Conservation (phyloP, 805 yeast species). For the Myxozyma vanderwaltii region DNA sequence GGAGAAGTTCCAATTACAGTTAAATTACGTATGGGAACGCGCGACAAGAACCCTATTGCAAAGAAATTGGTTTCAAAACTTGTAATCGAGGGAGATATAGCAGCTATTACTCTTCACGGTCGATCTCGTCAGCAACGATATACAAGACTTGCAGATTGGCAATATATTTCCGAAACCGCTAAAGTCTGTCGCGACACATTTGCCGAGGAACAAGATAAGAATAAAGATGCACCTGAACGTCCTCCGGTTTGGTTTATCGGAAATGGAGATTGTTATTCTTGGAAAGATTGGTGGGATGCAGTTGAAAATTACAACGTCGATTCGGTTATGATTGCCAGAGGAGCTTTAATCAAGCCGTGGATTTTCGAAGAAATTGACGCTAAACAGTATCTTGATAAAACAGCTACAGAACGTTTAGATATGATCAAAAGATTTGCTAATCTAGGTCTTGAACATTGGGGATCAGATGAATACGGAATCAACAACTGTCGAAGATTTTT, state of each 20-base stretch:
- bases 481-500: slow-evolving; percentile 82
- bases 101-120: slow-evolving; percentile 93
- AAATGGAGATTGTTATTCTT: slow-evolving; percentile 88
- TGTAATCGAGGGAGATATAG: slow-evolving; percentile 76
- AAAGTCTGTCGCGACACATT: slow-evolving; percentile 60
- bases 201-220: slow-evolving; percentile 14
- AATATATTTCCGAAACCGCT: slow-evolving; percentile 76
- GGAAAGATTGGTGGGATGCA: slow-evolving; percentile 84
- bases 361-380: slow-evolving; percentile 93
- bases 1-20: slow-evolving; percentile 92
- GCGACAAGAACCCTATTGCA: slow-evolving; percentile 87
- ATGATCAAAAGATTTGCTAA: slow-evolving; percentile 68
- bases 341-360: slow-evolving; percentile 98
- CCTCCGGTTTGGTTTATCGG: slow-evolving; percentile 81
- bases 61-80: slow-evolving; percentile 68
- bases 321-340: slow-evolving; percentile 96
- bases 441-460: slow-evolving; percentile 95
- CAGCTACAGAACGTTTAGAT: slow-evolving; percentile 85
- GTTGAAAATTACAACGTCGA: slow-evolving; percentile 71
- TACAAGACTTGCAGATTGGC: slow-evolving; percentile 91
- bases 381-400: slow-evolving; percentile 85
- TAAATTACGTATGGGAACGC: slow-evolving; percentile 89
- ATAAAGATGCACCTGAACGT: slow-evolving; percentile 42
- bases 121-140: slow-evolving; percentile 95
- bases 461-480: slow-evolving; percentile 92